A percentile compares a stretch with the other conserved stretches of the same genome.
Conservation (phyloP, 2,329 filamentous ascomycete species). For the Beauveria sp. region DNA sequence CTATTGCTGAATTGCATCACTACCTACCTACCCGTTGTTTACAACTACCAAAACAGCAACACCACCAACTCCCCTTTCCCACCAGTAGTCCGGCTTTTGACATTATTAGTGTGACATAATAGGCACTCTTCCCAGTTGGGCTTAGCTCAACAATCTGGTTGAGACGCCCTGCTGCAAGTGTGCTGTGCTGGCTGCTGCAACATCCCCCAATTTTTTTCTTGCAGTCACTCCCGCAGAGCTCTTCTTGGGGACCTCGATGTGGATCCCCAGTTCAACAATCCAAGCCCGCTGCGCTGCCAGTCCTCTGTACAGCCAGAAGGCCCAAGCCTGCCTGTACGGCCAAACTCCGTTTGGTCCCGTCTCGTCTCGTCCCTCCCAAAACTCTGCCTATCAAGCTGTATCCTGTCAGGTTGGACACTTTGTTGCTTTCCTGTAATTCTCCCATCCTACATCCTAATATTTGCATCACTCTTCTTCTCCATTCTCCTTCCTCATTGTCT, state of each 20-base stretch:
- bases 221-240: not conserved
- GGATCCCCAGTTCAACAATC: slow-evolving; percentile 13
- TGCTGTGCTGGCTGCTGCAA: slow-evolving; percentile 15
- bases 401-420: slow-evolving; percentile 16
- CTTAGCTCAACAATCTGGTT: slow-evolving; percentile 35
- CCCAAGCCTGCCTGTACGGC: not conserved
- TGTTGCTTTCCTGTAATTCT: slow-evolving; percentile 11
- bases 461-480: slow-evolving; percentile 12
- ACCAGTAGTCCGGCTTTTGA: not conserved
- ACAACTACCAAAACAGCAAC: not conserved
- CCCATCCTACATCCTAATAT: slow-evolving; percentile 5
- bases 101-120: not conserved
- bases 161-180: slow-evolving; percentile 26
- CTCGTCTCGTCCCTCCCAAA: slow-evolving; percentile 8
- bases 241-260: not conserved
- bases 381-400: slow-evolving; percentile 1
- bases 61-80: slow-evolving; percentile 9
- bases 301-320: not conserved
- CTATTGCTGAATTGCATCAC: not conserved
- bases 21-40: not conserved
- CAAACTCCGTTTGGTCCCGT: not conserved
- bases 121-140: slow-evolving; percentile 17
- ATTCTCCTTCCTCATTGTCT: slow-evolving; percentile 10
- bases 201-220: slow-evolving; percentile 10
- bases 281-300: not conserved